These are phyloP conservation scores for Aphanomyces astaci DNA, from an alignment of 352 stramenopile species.

Conservation along the genomic window DNA sequence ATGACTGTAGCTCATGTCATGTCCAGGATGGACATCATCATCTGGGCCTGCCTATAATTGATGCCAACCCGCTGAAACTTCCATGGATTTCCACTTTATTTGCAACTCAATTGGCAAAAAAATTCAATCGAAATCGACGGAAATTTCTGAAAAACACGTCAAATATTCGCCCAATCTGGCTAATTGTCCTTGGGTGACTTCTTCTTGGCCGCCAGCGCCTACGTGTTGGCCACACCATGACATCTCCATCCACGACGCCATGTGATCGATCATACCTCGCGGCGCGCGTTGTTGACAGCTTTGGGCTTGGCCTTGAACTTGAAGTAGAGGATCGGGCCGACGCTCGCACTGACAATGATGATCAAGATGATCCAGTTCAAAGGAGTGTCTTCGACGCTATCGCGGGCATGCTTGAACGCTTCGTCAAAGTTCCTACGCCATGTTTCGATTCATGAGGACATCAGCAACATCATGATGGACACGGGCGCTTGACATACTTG, in stretches of 20 bases:
- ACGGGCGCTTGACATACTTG: slow-evolving; percentile 45
- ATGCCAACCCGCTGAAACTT: too few relatives aligned
- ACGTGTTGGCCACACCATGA: not conserved
- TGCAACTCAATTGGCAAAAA: too few relatives aligned
- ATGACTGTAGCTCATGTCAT: not conserved
- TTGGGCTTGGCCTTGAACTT: slow-evolving; percentile 59
- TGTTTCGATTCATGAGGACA: not conserved
- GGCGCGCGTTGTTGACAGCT: slow-evolving; percentile 51
- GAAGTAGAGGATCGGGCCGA: slow-evolving; percentile 62
- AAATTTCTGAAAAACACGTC: too few relatives aligned
- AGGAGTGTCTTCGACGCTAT: slow-evolving; percentile 61
- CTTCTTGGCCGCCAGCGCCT: slow-evolving; percentile 14
- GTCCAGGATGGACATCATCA: not conserved
- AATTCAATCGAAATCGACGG: too few relatives aligned
- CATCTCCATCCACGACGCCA: not conserved
- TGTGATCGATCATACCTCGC: slow-evolving; percentile 40
- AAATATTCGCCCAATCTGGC: too few relatives aligned
- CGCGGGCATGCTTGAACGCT: slow-evolving; percentile 50
- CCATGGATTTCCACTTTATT: too few relatives aligned
- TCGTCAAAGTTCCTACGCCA: slow-evolving; percentile 64
- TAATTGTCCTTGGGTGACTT: slow-evolving; percentile 19
- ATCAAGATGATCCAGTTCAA: slow-evolving; percentile 63
- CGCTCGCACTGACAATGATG: slow-evolving; percentile 40
- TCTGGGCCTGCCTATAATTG: too few relatives aligned
- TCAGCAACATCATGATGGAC: not conserved